A percentile compares a stretch with the other conserved stretches of the same genome.
Evolutionary conservation across 1,139 yeast species (phyloP).

Genomic region (Taphrina sp.): DNA sequence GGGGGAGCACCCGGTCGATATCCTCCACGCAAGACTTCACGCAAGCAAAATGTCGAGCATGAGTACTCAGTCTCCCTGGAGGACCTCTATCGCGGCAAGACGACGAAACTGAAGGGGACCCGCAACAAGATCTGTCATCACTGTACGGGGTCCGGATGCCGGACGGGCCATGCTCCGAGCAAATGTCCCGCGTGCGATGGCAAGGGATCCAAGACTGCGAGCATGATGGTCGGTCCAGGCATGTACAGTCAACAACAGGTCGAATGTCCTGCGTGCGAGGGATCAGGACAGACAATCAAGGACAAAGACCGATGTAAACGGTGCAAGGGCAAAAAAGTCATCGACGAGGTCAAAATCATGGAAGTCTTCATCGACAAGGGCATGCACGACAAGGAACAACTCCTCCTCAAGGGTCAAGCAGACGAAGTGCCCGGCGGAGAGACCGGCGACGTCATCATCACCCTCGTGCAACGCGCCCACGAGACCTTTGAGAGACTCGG

Average conservation of each 20-base stretch:
- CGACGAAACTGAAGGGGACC: conserved; percentile 68
- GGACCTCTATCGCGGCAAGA: conserved; percentile 79
- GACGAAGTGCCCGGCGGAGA: conserved; percentile 72
- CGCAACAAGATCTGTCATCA: conserved; percentile 68
- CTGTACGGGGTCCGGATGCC: conserved; percentile 45
- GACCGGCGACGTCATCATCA: conserved; percentile 76
- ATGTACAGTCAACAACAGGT: conserved; percentile 63
- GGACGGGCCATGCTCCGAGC: conserved; percentile 55
- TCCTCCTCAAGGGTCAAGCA: conserved; percentile 66
- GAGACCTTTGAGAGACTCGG: conserved; percentile 60
- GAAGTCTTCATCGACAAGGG: conserved; percentile 81
- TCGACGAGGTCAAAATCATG: conserved; percentile 67
- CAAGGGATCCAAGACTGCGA: conserved; percentile 55
- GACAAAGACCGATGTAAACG: conserved; percentile 65
- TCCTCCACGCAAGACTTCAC: conserved; percentile 31
- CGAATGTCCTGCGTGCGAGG: conserved; percentile 69
- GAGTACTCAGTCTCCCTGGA: conserved; percentile 65
- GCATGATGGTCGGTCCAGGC: conserved; percentile 72
- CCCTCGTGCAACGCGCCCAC: conserved; percentile 51
- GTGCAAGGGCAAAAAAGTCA: conserved; percentile 65
- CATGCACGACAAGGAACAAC: conserved; percentile 58
- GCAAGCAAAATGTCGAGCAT: conserved; percentile 56
- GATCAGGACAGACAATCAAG: conserved; percentile 63
- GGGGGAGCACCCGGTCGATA: conserved; percentile 33
- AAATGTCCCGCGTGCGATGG: conserved; percentile 73